Base-by-base conservation (phyloP, 805 yeast genomes). In the Brettanomyces custersianus region DNA sequence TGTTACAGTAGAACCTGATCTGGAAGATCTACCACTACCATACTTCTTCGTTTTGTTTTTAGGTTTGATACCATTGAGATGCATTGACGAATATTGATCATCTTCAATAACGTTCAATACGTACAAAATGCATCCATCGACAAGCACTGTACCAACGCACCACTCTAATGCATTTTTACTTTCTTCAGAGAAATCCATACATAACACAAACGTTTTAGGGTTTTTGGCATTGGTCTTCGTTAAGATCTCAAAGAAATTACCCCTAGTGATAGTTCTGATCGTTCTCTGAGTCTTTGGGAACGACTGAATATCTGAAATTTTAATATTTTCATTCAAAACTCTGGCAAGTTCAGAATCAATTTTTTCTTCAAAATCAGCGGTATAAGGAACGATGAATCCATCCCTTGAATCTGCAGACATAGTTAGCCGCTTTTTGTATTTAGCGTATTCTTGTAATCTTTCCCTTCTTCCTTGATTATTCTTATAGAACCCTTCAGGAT, bases 111-210 rank as follows among this genome's bases (percentile, higher is more conserved):
- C 79, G 45, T 73, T 72, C 19, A 85, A 74, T 16, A 85, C 72
- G 52, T 82, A 84, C 37, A 87, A 58, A 1, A 87, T 85, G 36
- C 86, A 81, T 0, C 92, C 92, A 49, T 84, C 87, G 17, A 78
- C 80, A 32, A 87, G 65, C 1, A 86, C 80, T 0, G 94, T 74
- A 2, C 96, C 96, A 46, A 88, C 66, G 29, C 87, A 74, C 82
- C 95, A 87, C 49, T 85, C 92, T 17, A 88, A 64, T 0, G 96
- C 92, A 55, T 81, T 82, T 26, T 69, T 66, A 2, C 94, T 79
- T 52, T 86, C 96, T 0, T 85, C 81, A 4, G 90, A 77, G 43
- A 81, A 70, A 54, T 88, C 96, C 63, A 81, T 72, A 49, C 92
- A 85, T 16, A 86, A 69, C 33, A 87, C 59, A 55, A 77, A 85